A percentile compares a stretch with the other conserved stretches of the same genome.
Conservation (phyloP, 768 basidiomycete genomes). For the Rhizopogon rudus region DNA sequence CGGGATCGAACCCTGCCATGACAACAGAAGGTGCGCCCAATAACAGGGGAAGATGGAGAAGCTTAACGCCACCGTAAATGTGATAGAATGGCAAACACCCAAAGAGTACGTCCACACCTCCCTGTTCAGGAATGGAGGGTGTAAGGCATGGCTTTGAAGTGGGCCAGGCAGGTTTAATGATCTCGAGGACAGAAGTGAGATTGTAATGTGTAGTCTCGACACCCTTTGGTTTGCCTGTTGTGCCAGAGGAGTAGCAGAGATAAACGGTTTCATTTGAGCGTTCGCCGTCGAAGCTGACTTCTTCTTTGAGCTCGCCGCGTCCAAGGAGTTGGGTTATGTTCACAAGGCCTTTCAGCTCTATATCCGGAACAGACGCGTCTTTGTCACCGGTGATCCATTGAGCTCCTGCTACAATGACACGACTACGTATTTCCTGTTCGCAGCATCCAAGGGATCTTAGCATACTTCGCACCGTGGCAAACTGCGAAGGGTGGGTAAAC, state of each 20-base stretch:
- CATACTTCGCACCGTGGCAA: conserved; percentile 52
- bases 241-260: conserved; percentile 65
- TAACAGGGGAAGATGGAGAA: conserved; percentile 55
- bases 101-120: conserved; percentile 42
- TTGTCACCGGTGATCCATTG: conserved; percentile 36
- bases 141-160: conserved; percentile 24
- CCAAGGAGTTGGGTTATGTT: conserved; percentile 38
- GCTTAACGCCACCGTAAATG: conserved; percentile 53
- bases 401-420: conserved; percentile 53
- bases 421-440: conserved; percentile 41
- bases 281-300: conserved; percentile 51
- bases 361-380: conserved; percentile 13
- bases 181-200: conserved; percentile 53
- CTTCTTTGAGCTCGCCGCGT: conserved; percentile 41
- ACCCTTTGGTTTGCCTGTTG: conserved; percentile 77
- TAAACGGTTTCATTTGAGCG: conserved; percentile 54
- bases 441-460: conserved; percentile 46
- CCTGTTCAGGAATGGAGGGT: conserved; percentile 4
- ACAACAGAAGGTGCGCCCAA: conserved; percentile 49
- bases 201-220: conserved; percentile 69
- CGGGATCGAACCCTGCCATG: conserved; percentile 68
- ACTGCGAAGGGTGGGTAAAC: conserved; percentile 58
- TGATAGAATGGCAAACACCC: conserved; percentile 62
- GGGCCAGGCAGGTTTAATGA: conserved; percentile 43
- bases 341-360: conserved; percentile 27